Percentiles rank a stretch among this genome's conserved stretches.
These are phyloP conservation scores for Phoenix roebelenii DNA, from an alignment of 176 grass and related monocot genomes.

Conservation along the genomic window DNA sequence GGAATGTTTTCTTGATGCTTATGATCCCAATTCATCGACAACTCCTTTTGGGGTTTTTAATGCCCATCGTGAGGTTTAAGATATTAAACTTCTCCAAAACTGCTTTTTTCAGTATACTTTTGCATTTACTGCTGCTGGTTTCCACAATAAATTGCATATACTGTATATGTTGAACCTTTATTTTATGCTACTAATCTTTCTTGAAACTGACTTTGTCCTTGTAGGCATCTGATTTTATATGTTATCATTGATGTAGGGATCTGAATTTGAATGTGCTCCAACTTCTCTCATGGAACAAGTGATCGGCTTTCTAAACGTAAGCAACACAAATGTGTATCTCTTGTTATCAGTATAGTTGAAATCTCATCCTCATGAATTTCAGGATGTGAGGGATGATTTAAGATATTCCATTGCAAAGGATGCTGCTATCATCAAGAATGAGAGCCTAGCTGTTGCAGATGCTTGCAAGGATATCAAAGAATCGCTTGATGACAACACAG, in stretches of 20 bases:
- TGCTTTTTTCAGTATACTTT: not conserved
- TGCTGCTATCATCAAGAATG: slow-evolving; percentile 59
- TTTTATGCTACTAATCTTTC: no score
- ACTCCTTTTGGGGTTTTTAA: slow-evolving; percentile 71
- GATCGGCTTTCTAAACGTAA: slow-evolving; percentile 83
- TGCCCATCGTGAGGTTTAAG: slow-evolving; percentile 55
- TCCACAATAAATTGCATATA: no score
- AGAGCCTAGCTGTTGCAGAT: slow-evolving; percentile 32
- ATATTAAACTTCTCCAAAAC: slow-evolving; percentile 1
- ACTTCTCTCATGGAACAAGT: slow-evolving; percentile 76
- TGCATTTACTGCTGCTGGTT: no score
- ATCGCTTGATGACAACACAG: slow-evolving; percentile 10
- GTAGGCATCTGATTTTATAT: no score
- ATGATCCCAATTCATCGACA: slow-evolving; percentile 57
- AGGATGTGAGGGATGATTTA: slow-evolving; percentile 84
- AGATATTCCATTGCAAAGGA: slow-evolving; percentile 67
- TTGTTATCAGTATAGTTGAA: slow-evolving; percentile 13
- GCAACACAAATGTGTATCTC: slow-evolving; percentile 7
- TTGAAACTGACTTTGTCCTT: no score
- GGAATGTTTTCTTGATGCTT: slow-evolving; percentile 75
- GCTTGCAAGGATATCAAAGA: not conserved
- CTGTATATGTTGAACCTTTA: no score
- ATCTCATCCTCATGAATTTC: slow-evolving; percentile 15
- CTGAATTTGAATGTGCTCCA: slow-evolving; percentile 88
- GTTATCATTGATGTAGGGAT: slow-evolving; percentile 32